A percentile compares a stretch with the other conserved stretches of the same genome.
These are phyloP conservation scores for Xylaria palmicola DNA, from an alignment of 495 filamentous ascomycete species.

Conservation along the genomic window DNA sequence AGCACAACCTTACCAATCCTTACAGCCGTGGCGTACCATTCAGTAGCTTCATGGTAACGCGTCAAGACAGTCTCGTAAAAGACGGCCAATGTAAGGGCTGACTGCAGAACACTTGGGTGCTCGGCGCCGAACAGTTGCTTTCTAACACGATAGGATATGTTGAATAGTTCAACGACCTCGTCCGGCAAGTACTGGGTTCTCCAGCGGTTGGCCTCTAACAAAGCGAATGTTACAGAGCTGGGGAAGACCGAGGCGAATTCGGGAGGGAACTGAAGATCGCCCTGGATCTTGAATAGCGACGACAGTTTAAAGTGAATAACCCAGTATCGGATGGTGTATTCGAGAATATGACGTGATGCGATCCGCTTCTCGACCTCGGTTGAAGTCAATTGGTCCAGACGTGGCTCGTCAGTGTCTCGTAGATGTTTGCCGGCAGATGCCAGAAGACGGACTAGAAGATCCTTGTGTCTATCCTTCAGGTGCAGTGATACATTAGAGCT, in stretches of 20 bases:
- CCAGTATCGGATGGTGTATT: constrained; percentile 11
- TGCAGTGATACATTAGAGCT: not conserved
- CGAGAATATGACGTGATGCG: not conserved
- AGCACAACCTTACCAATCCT: constrained; percentile 7
- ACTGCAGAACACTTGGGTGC: not conserved
- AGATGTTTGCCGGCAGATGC: not conserved
- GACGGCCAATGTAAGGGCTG: not conserved
- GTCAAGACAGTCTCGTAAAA: constrained; percentile 1
- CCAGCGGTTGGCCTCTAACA: constrained; percentile 7
- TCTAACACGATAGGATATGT: constrained; percentile 2
- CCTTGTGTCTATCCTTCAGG: constrained; percentile 7
- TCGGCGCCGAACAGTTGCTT: constrained; percentile 6
- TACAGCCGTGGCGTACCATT: constrained; percentile 3
- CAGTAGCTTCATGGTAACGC: not conserved
- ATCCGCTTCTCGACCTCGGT: not conserved
- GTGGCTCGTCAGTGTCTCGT: constrained; percentile 3
- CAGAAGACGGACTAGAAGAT: constrained; percentile 4
- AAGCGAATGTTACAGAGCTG: constrained; percentile 1
- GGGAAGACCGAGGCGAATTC: constrained; percentile 4
- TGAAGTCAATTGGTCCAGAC: not conserved
- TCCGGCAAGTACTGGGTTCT: not conserved
- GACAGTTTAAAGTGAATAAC: constrained; percentile 5
- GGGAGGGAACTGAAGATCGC: constrained; percentile 2
- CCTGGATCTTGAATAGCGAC: constrained; percentile 2
- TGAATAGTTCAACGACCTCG: constrained; percentile 1